Percentiles rank a stretch among this genome's conserved stretches.
phyloP scores from a whole-genome alignment of 148 eudicot species.

The Nepenthes mirabilis region DNA sequence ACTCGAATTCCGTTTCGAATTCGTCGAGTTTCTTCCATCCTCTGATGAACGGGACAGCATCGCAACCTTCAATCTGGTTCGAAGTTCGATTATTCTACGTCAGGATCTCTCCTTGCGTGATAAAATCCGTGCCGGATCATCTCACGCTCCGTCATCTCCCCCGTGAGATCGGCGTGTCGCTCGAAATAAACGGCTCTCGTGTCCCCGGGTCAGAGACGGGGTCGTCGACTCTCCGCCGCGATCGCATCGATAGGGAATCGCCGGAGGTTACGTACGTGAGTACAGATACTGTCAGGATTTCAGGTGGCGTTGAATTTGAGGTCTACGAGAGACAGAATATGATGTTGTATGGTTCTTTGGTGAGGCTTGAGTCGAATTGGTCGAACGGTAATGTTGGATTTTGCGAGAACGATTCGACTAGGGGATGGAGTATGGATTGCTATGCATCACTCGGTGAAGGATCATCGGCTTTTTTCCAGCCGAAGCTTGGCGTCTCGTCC shows the following conservation, averaged over 20 bases:
- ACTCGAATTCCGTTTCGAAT: neutral
- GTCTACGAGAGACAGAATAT: conserved; percentile 43
- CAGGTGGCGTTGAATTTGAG: conserved; percentile 69
- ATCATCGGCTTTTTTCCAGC: conserved; percentile 39
- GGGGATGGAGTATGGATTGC: conserved; percentile 70
- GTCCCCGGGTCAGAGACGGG: conserved; percentile 38
- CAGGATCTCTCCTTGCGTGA: conserved; percentile 51
- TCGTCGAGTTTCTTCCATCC: conserved; percentile 12
- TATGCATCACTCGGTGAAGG: conserved; percentile 28
- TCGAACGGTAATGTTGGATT: conserved; percentile 1
- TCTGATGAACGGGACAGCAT: conserved; percentile 11
- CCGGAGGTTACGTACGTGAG: conserved; percentile 71
- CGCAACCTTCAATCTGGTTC: conserved; percentile 31
- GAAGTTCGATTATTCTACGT: conserved; percentile 80
- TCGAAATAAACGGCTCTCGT: conserved; percentile 54
- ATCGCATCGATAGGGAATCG: conserved; percentile 44
- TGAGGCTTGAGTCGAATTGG: conserved; percentile 43
- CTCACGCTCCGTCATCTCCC: conserved; percentile 53
- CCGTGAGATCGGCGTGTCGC: conserved; percentile 36
- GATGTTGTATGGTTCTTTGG: conserved; percentile 66
- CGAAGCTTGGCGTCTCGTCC: conserved; percentile 41
- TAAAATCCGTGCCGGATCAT: conserved; percentile 36
- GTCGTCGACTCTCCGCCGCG: conserved; percentile 40
- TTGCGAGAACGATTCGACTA: conserved; percentile 16
- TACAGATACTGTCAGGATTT: conserved; percentile 52